Conservation (phyloP, 2,329 filamentous ascomycete genomes). For the Teratosphaeria gauchensis region DNA sequence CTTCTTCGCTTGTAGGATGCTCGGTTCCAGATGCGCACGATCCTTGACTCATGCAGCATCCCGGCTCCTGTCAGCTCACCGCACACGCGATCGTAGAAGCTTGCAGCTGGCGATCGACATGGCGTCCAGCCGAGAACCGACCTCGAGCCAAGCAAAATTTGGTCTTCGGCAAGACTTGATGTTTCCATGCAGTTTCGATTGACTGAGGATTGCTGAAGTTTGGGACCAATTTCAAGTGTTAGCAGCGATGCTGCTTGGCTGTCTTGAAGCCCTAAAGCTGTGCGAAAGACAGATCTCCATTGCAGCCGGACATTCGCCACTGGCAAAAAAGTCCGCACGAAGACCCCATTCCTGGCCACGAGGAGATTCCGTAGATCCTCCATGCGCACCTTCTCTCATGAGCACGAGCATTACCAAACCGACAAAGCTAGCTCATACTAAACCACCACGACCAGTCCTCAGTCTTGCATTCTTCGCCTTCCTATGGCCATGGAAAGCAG, state of each 20-base stretch:
- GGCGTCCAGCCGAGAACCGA: not conserved
- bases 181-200: not conserved
- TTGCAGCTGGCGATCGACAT: not conserved
- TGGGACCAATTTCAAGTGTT: not conserved
- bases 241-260: too few species aligned
- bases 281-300: too few species aligned
- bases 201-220: not conserved
- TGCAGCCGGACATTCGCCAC: too few species aligned
- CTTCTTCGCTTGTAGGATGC: not conserved
- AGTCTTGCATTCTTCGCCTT: not conserved
- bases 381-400: too few species aligned
- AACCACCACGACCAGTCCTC: not conserved
- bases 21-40: not conserved
- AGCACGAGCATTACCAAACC: too few species aligned
- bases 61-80: not conserved
- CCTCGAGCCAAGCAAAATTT: not conserved
- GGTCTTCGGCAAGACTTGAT: not conserved
- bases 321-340: too few species aligned
- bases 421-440: not conserved
- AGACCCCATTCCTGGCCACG: too few species aligned
- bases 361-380: too few species aligned
- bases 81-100: not conserved
- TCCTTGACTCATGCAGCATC: not conserved
- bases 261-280: too few species aligned
- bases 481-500: not conserved